Base-by-base conservation (phyloP, 2,329 filamentous ascomycete species). In the Geoglossum cookeanum region DNA sequence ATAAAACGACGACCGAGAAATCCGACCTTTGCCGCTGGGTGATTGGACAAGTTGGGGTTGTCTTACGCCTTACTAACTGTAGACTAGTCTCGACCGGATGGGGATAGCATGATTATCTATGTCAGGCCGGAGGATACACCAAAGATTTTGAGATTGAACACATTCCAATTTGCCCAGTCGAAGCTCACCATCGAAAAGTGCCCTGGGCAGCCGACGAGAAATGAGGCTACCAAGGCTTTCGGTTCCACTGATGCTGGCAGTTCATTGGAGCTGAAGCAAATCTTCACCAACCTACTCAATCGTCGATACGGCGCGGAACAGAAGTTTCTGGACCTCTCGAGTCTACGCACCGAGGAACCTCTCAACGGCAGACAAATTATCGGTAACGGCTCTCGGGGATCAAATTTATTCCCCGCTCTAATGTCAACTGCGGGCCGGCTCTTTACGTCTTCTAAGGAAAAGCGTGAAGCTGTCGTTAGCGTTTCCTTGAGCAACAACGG, bases 321-420 rank as follows among this genome's bases (percentile, higher is more conserved):
- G 56, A 95, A 94, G 69, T 73, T 96, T 0, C 77, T 97, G 44
- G 82, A 94, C 65, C 79, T 98, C 8, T 89, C 87, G n/a, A 75
- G 78, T 0, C 78, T 97, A 8, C 83, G 79, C 35, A 74, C 78
- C 53, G 91, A 97, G 64, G 72, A 80, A 1, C 79, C 83, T 58
- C 77, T 97, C 3, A 74, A 81, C 57, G 75, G 78, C 47, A 81
- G 89, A 69, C 86, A 86, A 42, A 85, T 91, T 64, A 89, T 94
- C 67, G 78, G 81, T 60, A 80, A 74, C 59, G 79, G 78, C 59
- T 80, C 83, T 3, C 83, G 82, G 1, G 81, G 85, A 51, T 79
- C 85, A 61, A 98, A 96, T 68, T 86, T 95, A 60, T 96, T 97
- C 71, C 87, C 86, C 56, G 91, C 87, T 1, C 75, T 97, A 60